Evolutionary conservation across 164 flowering plant species (phyloP).

Genomic region (Hamamelis virginiana): DNA sequence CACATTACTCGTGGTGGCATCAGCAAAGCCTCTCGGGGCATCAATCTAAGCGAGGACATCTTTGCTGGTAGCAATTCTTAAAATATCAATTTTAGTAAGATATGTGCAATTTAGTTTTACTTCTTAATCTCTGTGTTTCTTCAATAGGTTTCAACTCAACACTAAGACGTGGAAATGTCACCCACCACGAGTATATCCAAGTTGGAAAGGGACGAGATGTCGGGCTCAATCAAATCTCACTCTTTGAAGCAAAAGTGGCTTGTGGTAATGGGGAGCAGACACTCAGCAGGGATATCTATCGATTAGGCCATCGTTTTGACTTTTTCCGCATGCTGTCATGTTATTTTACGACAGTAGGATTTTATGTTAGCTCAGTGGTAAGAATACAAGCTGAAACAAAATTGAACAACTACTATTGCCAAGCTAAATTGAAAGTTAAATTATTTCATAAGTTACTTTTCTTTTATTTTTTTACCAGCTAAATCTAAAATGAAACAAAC

Average conservation of each 20-base stretch:
- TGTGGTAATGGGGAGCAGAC: conserved; percentile 98
- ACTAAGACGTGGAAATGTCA: conserved; percentile 83
- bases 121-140: conserved; percentile 1
- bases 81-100: not conserved
- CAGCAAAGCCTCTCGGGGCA: conserved; percentile 89
- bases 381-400: conserved; percentile 12
- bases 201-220: conserved; percentile 99
- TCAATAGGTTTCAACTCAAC: conserved; percentile 90
- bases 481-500: not conserved
- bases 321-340: conserved; percentile 97
- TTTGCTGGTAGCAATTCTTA: conserved; percentile 71
- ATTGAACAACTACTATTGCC: not conserved
- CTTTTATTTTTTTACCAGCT: not conserved
- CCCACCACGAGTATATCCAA: conserved; percentile 98
- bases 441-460: not conserved
- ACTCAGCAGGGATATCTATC: conserved; percentile 90
- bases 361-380: conserved; percentile 93
- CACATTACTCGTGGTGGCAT: conserved; percentile 98
- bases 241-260: conserved; percentile 98
- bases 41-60: conserved; percentile 94
- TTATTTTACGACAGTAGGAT: conserved; percentile 86
- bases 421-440: conserved; percentile 1
- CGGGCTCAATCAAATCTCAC: conserved; percentile 97
- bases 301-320: conserved; percentile 95
- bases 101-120: not conserved